Conservation (phyloP, 83 land plant species). For the Thuja plicata region DNA sequence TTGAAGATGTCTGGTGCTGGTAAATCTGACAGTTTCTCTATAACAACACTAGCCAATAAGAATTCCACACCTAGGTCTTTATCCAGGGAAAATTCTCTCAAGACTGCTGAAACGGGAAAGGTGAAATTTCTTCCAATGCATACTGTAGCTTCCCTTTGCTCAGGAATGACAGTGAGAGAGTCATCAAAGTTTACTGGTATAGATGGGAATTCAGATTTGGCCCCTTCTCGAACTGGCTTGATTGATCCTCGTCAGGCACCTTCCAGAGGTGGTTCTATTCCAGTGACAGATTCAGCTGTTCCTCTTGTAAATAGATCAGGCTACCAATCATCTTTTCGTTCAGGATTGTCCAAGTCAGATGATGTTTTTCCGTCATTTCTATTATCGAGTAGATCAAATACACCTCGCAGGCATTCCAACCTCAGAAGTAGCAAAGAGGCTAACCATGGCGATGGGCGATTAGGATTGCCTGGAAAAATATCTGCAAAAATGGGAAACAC, state of each 20-base stretch:
- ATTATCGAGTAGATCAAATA: conserved; percentile 8
- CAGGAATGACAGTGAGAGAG: background rate
- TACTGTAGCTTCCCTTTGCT: conserved; percentile 4
- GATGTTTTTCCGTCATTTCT: conserved; percentile 11
- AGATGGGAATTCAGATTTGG: background rate
- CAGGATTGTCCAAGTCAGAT: background rate
- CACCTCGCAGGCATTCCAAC: background rate
- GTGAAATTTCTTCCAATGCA: conserved; percentile 20
- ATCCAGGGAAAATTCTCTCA: conserved; percentile 23
- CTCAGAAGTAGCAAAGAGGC: background rate
- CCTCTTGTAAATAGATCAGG: background rate
- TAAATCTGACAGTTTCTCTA: background rate
- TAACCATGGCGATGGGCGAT: background rate
- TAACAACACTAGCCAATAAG: background rate
- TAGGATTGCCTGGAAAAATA: background rate
- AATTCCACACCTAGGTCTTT: background rate
- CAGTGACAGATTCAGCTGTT: background rate
- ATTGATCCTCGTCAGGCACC: background rate
- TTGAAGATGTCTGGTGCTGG: conserved; percentile 2
- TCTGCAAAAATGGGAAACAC: background rate
- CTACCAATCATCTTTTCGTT: background rate
- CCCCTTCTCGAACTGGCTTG: background rate
- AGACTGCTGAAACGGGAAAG: conserved; percentile 21
- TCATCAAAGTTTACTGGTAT: conserved; percentile 5
- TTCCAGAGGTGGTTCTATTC: background rate